Evolutionary conservation across 306 rosid species (phyloP).

Genomic region (Betula pendula): DNA sequence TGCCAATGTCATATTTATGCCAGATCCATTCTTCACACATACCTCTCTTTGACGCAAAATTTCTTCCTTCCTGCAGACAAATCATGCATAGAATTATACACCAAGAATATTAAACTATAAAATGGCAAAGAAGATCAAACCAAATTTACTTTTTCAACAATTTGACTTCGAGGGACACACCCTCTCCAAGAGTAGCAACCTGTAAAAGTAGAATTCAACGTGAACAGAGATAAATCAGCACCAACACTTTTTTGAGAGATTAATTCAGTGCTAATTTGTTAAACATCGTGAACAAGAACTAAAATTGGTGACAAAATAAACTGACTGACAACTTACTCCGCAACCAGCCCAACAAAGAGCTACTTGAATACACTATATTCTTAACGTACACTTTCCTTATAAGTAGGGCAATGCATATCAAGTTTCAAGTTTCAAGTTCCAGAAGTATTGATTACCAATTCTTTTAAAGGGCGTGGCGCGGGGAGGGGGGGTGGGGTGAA

Average conservation of each 20-base stretch:
- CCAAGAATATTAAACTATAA: slow-evolving; percentile 20
- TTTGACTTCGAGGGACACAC: slow-evolving; percentile 94
- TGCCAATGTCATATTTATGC: slow-evolving; percentile 31
- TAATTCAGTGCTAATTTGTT: background rate
- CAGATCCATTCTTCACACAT: slow-evolving; percentile 26
- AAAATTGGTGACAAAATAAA: background rate
- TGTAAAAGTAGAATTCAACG: slow-evolving; percentile 36
- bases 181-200: slow-evolving; percentile 97
- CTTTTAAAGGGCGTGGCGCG: too few relatives aligned
- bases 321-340: background rate
- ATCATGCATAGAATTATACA: slow-evolving; percentile 35
- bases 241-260: background rate
- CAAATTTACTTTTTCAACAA: slow-evolving; percentile 72
- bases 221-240: slow-evolving; percentile 21
- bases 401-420: background rate
- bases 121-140: slow-evolving; percentile 21
- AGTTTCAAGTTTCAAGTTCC: too few relatives aligned
- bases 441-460: too few relatives aligned
- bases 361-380: background rate
- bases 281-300: background rate
- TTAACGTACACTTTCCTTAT: background rate
- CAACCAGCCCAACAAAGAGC: background rate
- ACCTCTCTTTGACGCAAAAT: slow-evolving; percentile 97
- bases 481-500: too few relatives aligned
- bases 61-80: slow-evolving; percentile 90